phyloP scores from a whole-genome alignment of 495 filamentous ascomycete species.

The Entonaema liquescens region DNA sequence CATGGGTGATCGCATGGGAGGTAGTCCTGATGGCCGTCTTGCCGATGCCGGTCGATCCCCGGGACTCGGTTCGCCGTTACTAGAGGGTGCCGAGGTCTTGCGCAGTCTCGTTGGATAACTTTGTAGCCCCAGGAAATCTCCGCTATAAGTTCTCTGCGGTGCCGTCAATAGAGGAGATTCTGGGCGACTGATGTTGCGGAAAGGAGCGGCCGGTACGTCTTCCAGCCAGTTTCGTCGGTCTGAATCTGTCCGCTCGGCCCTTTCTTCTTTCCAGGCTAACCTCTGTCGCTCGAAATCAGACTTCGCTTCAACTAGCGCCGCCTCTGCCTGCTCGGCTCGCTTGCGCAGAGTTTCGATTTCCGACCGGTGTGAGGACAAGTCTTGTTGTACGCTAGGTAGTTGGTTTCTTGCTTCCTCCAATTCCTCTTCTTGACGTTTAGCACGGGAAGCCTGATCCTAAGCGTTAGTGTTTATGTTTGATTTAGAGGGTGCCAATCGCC shows the following conservation, averaged over 20 bases:
- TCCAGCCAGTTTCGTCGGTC: constrained; percentile 81
- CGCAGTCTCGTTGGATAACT: constrained; percentile 52
- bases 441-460: constrained; percentile 69
- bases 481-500: constrained; percentile 33
- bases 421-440: constrained; percentile 82
- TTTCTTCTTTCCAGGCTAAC: constrained; percentile 74
- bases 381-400: constrained; percentile 66
- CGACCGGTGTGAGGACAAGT: constrained; percentile 64
- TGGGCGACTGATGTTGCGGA: constrained; percentile 55
- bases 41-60: constrained; percentile 42
- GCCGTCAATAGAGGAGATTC: constrained; percentile 55
- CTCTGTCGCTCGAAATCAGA: constrained; percentile 58
- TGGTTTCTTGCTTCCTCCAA: constrained; percentile 74
- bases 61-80: constrained; percentile 51
- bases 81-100: constrained; percentile 56
- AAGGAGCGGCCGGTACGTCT: constrained; percentile 52
- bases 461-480: constrained; percentile 32
- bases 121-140: constrained; percentile 57
- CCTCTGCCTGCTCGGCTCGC: constrained; percentile 70
- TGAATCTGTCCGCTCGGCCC: constrained; percentile 69
- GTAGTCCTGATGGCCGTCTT: constrained; percentile 53
- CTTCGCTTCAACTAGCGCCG: constrained; percentile 63
- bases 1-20: constrained; percentile 47
- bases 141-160: constrained; percentile 57
- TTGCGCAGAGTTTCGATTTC: constrained; percentile 70